These are phyloP conservation scores for Heliamphora pulchella DNA, from an alignment of 179 eudicot genomes.

Conservation along the genomic window DNA sequence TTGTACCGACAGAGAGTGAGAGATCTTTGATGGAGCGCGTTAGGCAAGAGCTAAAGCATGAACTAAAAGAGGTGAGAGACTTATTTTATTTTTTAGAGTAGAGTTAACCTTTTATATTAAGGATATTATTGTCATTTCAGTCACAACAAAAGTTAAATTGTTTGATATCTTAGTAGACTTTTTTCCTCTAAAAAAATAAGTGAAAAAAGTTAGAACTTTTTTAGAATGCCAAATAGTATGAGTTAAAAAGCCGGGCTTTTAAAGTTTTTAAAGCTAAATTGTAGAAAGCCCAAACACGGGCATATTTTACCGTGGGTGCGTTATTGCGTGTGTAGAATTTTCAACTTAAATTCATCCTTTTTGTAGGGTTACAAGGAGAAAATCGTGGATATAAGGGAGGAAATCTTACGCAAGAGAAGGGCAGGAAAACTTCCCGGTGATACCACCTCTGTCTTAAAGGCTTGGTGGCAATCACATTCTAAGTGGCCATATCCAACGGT, in stretches of 20 bases:
- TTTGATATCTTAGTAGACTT: too few species aligned
- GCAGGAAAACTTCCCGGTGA: conserved; percentile 88
- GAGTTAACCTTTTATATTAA: too few species aligned
- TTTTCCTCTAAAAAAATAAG: too few species aligned
- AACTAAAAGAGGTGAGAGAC: conserved; percentile 35
- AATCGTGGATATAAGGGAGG: conserved; percentile 77
- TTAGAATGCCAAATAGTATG: too few species aligned
- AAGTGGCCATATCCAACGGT: conserved; percentile 90
- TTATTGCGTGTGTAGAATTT: too few species aligned
- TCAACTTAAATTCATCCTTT: neutral
- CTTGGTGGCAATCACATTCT: conserved; percentile 91
- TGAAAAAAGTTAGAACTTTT: too few species aligned
- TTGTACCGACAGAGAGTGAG: conserved; percentile 47
- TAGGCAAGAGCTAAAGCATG: conserved; percentile 50
- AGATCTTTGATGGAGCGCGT: conserved; percentile 56
- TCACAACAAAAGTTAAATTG: too few species aligned
- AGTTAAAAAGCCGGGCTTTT: too few species aligned
- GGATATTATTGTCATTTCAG: too few species aligned
- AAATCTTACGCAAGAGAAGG: conserved; percentile 74
- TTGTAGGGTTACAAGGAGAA: conserved; percentile 80
- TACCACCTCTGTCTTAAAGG: conserved; percentile 73
- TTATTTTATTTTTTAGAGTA: neutral
- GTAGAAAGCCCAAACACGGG: neutral
- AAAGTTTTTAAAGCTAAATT: too few species aligned
- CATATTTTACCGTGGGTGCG: conserved; percentile 7